Evolutionary conservation across 352 stramenopile genomes (phyloP).

Genomic region (Thalassiosira hispida): DNA sequence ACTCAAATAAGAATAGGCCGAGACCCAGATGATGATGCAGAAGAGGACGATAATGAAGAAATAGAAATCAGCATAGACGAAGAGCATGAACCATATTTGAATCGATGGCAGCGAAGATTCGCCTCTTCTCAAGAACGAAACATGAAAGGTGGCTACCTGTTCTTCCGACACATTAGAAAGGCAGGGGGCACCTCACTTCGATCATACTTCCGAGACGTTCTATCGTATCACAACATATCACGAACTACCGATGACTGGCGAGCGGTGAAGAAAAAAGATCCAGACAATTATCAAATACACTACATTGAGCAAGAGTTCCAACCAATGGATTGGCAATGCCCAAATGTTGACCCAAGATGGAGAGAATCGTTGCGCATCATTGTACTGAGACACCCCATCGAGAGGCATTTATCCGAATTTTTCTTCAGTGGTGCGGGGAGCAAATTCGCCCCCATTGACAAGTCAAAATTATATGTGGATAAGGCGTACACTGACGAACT

Average conservation of each 20-base stretch:
- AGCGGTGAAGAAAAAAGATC: neutral
- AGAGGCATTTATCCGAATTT: slow-evolving; percentile 40
- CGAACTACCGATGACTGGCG: slow-evolving; percentile 1
- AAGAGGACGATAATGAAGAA: neutral
- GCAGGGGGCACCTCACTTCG: slow-evolving; percentile 30
- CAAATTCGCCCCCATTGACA: slow-evolving; percentile 18
- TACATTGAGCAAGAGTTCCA: slow-evolving; percentile 44
- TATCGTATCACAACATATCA: slow-evolving; percentile 18
- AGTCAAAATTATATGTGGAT: slow-evolving; percentile 26
- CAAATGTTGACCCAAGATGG: slow-evolving; percentile 23
- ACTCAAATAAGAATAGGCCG: too few relatives aligned
- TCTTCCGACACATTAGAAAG: slow-evolving; percentile 42
- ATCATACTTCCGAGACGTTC: slow-evolving; percentile 31
- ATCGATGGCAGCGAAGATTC: slow-evolving; percentile 28
- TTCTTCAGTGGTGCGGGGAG: slow-evolving; percentile 34
- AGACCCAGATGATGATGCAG: too few relatives aligned
- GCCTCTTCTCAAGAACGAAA: slow-evolving; percentile 2
- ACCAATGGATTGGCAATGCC: slow-evolving; percentile 31
- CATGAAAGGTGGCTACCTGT: slow-evolving; percentile 15
- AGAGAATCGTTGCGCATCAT: slow-evolving; percentile 18
- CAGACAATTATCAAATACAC: slow-evolving; percentile 11
- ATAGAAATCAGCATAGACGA: neutral
- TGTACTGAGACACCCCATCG: slow-evolving; percentile 35
- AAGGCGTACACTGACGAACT: slow-evolving; percentile 35
- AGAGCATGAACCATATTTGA: slow-evolving; percentile 16